Percentiles rank a stretch among this genome's conserved stretches.
Evolutionary conservation across 2,329 filamentous ascomycete species (phyloP).

Genomic region (Microdochium bolleyi): DNA sequence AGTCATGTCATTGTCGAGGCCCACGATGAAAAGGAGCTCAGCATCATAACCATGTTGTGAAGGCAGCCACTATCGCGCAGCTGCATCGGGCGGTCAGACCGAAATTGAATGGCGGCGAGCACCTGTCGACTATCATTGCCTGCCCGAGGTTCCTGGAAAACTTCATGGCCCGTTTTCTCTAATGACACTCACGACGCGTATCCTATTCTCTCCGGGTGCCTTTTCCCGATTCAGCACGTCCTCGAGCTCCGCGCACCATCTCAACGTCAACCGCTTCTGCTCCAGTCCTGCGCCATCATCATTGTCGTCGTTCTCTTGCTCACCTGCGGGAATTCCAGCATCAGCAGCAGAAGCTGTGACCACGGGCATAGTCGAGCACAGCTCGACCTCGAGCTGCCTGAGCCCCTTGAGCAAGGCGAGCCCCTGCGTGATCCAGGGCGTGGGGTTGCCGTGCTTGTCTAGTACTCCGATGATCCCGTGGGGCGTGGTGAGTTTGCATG

Average conservation of each 20-base stretch:
- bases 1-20: too few species aligned
- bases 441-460: constrained; percentile 3
- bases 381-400: constrained; percentile 31
- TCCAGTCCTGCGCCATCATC: neutral
- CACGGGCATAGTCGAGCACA: constrained; percentile 6
- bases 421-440: constrained; percentile 22
- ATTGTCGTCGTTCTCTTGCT: neutral
- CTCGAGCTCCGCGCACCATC: neutral
- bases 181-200: neutral
- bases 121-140: too few species aligned
- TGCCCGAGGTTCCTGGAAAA: too few species aligned
- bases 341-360: neutral
- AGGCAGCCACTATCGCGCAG: too few species aligned
- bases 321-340: neutral
- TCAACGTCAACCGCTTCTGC: neutral
- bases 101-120: too few species aligned
- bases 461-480: constrained; percentile 2
- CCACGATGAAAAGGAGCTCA: too few species aligned
- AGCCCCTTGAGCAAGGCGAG: constrained; percentile 21
- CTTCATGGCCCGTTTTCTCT: too few species aligned
- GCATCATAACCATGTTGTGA: too few species aligned
- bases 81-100: too few species aligned
- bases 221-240: neutral
- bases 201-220: neutral
- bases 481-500: neutral